Base-by-base conservation (phyloP, 331 rosid genomes). In the Prunus yedoensis region DNA sequence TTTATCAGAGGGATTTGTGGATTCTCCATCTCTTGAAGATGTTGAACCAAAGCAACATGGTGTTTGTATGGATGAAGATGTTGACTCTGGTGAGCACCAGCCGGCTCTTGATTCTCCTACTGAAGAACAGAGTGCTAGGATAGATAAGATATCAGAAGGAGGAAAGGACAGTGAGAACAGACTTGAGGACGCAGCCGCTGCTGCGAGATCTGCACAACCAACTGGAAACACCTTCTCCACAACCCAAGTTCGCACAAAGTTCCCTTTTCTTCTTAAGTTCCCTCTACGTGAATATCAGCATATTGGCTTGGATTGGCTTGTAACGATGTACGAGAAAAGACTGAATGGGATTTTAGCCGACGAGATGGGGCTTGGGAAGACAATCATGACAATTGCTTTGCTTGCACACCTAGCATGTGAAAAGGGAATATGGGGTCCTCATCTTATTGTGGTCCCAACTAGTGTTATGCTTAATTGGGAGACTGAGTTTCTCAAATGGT, bases 401-500 rank as follows among this genome's bases (percentile, higher is more conserved):
- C 95, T 95, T 85, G 97, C 99, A 35, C 99, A 95, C 79, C 91
- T 92, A 59, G 99, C 99, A 49, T 90, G 97, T 85, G 97, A 95
- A 81, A 92, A 91, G 80, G 99, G 99, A 46, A 92, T 95, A 71
- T 95, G 99, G 99, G 99, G 97, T 59, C 97, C 99, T 21, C 99
- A 95, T 88, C 93, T 95, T 54, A 95, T 95, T 79, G 97, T 95
- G 80, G 99, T 95, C 76, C 99, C 99, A 70, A 95, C 99, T 60
- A 95, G 99, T 82, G 99, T 95, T 75, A 92, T 95, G 99, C 97
- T 95, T 70, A 95, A 95, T 78, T 95, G 99, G 99, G 99, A 95
- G 87, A 95, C 97, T 28, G 99, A 95, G 84, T 92, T 95, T 92
- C 91, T 95, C 41, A 95, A 95, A 79, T 92, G 99, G 97, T 92